phyloP scores from a whole-genome alignment of 2,329 filamentous ascomycete genomes.

The Colletotrichum trifolii region DNA sequence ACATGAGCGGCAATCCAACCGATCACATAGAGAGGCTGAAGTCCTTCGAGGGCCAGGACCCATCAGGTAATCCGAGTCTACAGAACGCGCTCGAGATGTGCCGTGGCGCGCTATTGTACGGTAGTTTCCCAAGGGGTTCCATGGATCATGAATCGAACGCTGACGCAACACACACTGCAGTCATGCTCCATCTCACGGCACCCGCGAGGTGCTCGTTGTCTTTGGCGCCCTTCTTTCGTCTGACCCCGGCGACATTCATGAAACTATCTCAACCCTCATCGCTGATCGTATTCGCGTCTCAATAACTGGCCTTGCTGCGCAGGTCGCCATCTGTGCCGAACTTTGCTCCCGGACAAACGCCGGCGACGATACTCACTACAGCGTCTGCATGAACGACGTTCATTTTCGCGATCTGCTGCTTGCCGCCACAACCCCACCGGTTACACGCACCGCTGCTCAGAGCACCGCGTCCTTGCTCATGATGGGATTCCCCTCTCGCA shows the following conservation, averaged over 20 bases:
- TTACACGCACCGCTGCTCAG: slow-evolving; percentile 74
- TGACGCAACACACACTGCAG: slow-evolving; percentile 51
- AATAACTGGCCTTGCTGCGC: slow-evolving; percentile 89
- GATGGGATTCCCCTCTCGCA: slow-evolving; percentile 97
- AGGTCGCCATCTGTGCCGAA: slow-evolving; percentile 91
- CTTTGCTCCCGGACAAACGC: slow-evolving; percentile 89
- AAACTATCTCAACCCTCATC: slow-evolving; percentile 83
- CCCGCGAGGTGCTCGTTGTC: slow-evolving; percentile 89
- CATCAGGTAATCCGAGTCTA: slow-evolving; percentile 80
- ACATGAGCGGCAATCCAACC: slow-evolving; percentile 90
- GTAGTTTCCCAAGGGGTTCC: neutral
- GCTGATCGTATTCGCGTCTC: slow-evolving; percentile 87
- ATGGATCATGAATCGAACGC: neutral
- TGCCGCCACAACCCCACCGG: slow-evolving; percentile 87
- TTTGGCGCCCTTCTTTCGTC: slow-evolving; percentile 91
- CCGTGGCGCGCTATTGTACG: slow-evolving; percentile 84
- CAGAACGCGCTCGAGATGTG: slow-evolving; percentile 98
- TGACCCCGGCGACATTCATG: slow-evolving; percentile 95
- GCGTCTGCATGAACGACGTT: slow-evolving; percentile 78
- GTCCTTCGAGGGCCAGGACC: slow-evolving; percentile 72
- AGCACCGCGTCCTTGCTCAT: slow-evolving; percentile 78
- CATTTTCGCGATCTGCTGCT: slow-evolving; percentile 93
- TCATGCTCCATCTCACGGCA: slow-evolving; percentile 92
- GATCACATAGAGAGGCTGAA: slow-evolving; percentile 86
- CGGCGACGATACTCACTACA: slow-evolving; percentile 80